Conservation (phyloP, 257 asterid species). For the Nicotiana tabacum region DNA sequence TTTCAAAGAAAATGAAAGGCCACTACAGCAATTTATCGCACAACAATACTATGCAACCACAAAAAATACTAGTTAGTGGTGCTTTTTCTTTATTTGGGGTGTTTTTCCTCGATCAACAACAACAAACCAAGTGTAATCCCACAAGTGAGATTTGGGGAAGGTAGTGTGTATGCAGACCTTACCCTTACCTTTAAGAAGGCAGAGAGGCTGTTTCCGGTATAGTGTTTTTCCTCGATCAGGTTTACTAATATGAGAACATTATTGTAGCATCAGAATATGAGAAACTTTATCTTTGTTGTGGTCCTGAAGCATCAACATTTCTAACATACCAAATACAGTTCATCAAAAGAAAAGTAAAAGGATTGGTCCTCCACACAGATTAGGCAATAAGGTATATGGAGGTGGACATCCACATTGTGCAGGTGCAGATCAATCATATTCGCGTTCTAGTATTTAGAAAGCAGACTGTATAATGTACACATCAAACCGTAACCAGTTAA, state of each 20-base stretch:
- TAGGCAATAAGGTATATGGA: neutral
- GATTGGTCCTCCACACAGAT: conserved; percentile 8
- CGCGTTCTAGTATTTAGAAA: conserved; percentile 4
- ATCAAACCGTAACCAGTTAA: neutral
- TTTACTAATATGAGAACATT: neutral
- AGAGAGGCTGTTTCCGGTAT: too few species aligned
- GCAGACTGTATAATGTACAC: conserved; percentile 16
- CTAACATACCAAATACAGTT: neutral
- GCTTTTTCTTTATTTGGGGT: neutral
- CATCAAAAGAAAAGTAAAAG: conserved; percentile 14
- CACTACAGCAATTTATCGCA: neutral
- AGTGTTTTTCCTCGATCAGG: neutral
- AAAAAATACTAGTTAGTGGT: neutral
- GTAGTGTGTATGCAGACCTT: too few species aligned
- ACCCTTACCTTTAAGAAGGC: too few species aligned
- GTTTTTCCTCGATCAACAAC: neutral
- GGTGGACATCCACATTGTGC: conserved; percentile 8
- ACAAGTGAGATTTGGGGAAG: too few species aligned
- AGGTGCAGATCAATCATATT: conserved; percentile 6
- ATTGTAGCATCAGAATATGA: neutral
- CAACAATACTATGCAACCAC: neutral
- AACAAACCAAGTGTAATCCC: too few species aligned
- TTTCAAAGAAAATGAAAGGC: neutral
- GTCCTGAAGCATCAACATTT: conserved; percentile 27
- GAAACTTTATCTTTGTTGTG: conserved; percentile 17